Evolutionary conservation across 805 yeast genomes (phyloP).

Genomic region (Tetrapisispora phaffii): DNA sequence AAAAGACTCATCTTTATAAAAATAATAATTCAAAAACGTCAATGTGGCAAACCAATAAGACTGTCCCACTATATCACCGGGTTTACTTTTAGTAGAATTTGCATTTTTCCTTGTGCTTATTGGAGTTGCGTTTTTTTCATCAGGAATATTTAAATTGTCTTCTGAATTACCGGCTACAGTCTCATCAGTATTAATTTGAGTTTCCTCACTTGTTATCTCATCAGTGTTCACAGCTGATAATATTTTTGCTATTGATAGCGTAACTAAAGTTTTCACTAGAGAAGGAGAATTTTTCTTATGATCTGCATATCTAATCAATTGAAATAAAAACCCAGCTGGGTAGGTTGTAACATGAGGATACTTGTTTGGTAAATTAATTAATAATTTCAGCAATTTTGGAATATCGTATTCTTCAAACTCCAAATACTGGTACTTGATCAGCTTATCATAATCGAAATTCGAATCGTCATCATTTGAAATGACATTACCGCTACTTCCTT

Average conservation of each 20-base stretch:
- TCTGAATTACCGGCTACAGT: slow-evolving; percentile 3
- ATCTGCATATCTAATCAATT: slow-evolving; percentile 60
- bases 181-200: slow-evolving; percentile 21
- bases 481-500: not conserved
- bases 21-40: slow-evolving; percentile 67
- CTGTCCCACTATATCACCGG: slow-evolving; percentile 56
- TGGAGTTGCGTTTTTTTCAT: not conserved
- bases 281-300: slow-evolving; percentile 41
- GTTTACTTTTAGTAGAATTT: slow-evolving; percentile 6
- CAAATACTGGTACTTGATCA: slow-evolving; percentile 50
- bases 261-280: slow-evolving; percentile 49
- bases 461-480: slow-evolving; percentile 1
- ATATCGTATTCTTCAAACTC: slow-evolving; percentile 54
- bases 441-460: slow-evolving; percentile 45
- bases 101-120: not conserved
- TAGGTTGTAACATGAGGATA: slow-evolving; percentile 38
- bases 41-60: slow-evolving; percentile 85
- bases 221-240: slow-evolving; percentile 33
- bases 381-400: slow-evolving; percentile 60
- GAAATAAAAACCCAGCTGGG: slow-evolving; percentile 64
- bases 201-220: slow-evolving; percentile 10
- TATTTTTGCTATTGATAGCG: slow-evolving; percentile 51
- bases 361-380: slow-evolving; percentile 50
- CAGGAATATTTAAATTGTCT: not conserved
- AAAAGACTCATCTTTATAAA: slow-evolving; percentile 55